Evolutionary conservation across 352 stramenopile species (phyloP), one percentile per base, ranked within the genome.

Genomic region (Phytophthora cactorum): DNA sequence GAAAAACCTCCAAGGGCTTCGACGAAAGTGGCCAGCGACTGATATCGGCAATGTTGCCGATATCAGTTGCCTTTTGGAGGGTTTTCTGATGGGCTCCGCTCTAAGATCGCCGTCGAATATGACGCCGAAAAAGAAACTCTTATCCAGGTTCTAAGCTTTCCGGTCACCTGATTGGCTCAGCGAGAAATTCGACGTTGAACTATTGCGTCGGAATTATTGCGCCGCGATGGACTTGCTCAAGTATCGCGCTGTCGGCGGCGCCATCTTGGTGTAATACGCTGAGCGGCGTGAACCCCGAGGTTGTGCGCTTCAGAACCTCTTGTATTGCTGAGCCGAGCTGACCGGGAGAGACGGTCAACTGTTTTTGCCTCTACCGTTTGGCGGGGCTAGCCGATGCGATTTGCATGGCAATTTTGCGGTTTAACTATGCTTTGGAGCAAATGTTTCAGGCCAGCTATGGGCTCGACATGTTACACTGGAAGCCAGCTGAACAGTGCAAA

Each of bases 401-500:
- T 70, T 67, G 62, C 55, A 44, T 9, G 34, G 52, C 34, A 58
- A 43, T n/a, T 9, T 56, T 38, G 32, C 60, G 28, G 34, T 63
- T 73, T 68, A 74, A 58, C 44, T 14, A 44, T 10, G 15, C 28
- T 41, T 61, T 46, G 47, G 70, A 58, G 55, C 54, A 68, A 71
- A 68, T 47, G 45, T 25, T 69, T 66, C 57, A 63, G 56, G 56
- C 59, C 56, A 67, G 57, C 45, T 63, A 27, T 59, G 66, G 47
- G 36, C 52, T 69, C 22, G 50, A 22, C 34, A 50, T 68, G 46
- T 62, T 69, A 57, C 52, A 49, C 25, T 14, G 50, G 54, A 63
- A 74, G 56, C 61, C 68, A 76, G 69, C 58, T 72, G 63, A 58
- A 62, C 38, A 54, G 66, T 44, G 60, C 63, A 63, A 71, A 64